phyloP scores from a whole-genome alignment of 768 basidiomycete species.

The Piloderma croceum region DNA sequence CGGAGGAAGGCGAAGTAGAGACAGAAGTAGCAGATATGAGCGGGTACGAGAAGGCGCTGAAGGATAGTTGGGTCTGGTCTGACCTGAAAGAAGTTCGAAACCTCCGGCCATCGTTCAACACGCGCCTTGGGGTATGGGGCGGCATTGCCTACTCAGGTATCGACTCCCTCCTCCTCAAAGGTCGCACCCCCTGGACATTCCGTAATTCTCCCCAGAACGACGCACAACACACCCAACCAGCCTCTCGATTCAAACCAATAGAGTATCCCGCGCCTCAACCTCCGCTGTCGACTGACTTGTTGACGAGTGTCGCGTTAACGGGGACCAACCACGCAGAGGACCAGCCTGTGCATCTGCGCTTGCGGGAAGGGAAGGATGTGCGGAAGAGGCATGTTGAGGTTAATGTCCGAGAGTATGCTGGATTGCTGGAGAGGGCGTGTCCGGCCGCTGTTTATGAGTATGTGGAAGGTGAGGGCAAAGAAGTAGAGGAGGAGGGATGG shows the following conservation, averaged over 20 bases:
- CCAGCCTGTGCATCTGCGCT: constrained; percentile 82
- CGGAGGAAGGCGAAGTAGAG: constrained; percentile 17
- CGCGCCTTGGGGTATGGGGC: constrained; percentile 74
- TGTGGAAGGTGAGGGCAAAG: constrained; percentile 42
- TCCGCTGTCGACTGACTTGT: constrained; percentile 86
- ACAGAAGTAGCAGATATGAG: constrained; percentile 21
- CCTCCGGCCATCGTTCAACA: constrained; percentile 83
- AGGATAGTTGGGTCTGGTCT: constrained; percentile 75
- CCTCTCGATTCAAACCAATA: constrained; percentile 65
- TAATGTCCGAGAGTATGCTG: constrained; percentile 79
- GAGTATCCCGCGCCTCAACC: constrained; percentile 84
- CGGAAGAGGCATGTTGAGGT: constrained; percentile 62
- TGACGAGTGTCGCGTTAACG: constrained; percentile 85
- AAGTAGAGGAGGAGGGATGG: constrained; percentile 51
- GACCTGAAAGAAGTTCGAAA: constrained; percentile 91
- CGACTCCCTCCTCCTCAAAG: constrained; percentile 79
- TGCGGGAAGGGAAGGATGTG: constrained; percentile 48
- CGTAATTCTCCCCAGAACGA: constrained; percentile 56
- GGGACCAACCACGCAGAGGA: constrained; percentile 98
- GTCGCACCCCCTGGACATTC: constrained; percentile 91
- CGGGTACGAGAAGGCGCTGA: constrained; percentile 62
- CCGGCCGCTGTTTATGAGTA: constrained; percentile 98
- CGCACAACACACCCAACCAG: constrained; percentile 64
- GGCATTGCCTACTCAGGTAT: constrained; percentile 87
- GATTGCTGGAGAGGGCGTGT: constrained; percentile 83